Evolutionary conservation across 441 rosid genomes (phyloP).

Genomic region (Euphorbia celastroides): DNA sequence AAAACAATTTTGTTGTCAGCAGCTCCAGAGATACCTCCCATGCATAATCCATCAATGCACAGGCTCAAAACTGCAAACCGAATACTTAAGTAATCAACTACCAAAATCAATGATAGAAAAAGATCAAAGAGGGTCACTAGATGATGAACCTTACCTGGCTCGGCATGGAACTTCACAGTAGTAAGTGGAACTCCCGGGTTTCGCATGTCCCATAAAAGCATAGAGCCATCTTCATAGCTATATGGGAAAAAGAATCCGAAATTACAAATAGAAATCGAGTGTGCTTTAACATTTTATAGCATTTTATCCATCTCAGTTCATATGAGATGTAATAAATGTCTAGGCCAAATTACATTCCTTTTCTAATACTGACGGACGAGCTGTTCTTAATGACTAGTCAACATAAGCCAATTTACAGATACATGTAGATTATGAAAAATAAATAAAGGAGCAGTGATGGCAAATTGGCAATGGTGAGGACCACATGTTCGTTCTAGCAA

Average conservation of each 20-base stretch:
- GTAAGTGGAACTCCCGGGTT: conserved; percentile 56
- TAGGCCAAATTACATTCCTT: not conserved
- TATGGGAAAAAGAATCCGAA: conserved; percentile 11
- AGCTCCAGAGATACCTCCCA: conserved; percentile 79
- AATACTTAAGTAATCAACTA: conserved; percentile 19
- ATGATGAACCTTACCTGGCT: conserved; percentile 57
- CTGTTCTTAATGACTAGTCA: not conserved
- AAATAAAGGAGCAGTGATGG: not conserved
- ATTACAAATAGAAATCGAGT: conserved; percentile 3
- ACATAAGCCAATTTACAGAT: not conserved
- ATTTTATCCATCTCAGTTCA: conserved; percentile 9
- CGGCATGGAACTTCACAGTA: conserved; percentile 69
- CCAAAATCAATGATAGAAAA: conserved; percentile 5
- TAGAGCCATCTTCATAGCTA: conserved; percentile 91
- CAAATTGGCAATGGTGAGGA: not conserved
- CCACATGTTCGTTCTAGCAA: not conserved
- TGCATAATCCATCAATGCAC: conserved; percentile 53
- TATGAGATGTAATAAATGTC: not conserved
- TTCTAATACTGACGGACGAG: not conserved
- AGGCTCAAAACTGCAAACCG: conserved; percentile 64
- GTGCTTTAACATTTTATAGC: conserved; percentile 1
- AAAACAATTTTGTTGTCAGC: conserved; percentile 74
- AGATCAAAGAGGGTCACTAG: conserved; percentile 6
- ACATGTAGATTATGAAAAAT: not conserved
- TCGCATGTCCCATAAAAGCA: conserved; percentile 79